A percentile compares a stretch with the other conserved stretches of the same genome.
These are phyloP conservation scores for Hsuehochloa calcarea DNA, from an alignment of 176 grass and related monocot genomes.

Conservation along the genomic window DNA sequence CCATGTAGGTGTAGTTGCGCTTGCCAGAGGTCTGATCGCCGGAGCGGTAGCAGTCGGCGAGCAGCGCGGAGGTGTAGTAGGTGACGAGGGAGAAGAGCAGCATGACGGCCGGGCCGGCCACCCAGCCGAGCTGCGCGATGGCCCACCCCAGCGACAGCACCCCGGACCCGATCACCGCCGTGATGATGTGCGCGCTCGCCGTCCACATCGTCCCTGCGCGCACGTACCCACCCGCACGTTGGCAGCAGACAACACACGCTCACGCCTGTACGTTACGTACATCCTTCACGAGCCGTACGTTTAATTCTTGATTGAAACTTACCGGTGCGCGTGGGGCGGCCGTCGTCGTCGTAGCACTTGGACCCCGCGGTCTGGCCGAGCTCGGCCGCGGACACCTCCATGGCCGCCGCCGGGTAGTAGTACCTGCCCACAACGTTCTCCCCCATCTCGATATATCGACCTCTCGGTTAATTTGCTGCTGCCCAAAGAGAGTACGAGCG, in stretches of 20 bases:
- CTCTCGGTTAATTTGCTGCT: neutral
- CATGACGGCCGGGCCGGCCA: constrained; percentile 86
- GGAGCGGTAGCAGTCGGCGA: constrained; percentile 91
- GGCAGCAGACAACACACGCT: constrained; percentile 46
- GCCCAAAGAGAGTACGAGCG: neutral
- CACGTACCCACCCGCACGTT: constrained; percentile 48
- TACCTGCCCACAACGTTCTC: constrained; percentile 39
- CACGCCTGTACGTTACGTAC: constrained; percentile 32
- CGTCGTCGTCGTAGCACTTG: constrained; percentile 89
- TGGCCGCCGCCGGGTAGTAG: constrained; percentile 33
- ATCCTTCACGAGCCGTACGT: neutral
- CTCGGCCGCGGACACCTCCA: constrained; percentile 50
- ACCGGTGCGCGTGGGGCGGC: constrained; percentile 75
- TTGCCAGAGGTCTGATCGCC: constrained; percentile 64
- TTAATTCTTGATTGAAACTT: neutral
- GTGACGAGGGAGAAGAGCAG: constrained; percentile 92
- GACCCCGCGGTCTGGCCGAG: constrained; percentile 47
- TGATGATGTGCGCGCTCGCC: constrained; percentile 92
- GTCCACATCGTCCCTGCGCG: constrained; percentile 81
- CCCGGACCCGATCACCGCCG: constrained; percentile 89
- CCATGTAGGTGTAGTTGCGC: constrained; percentile 99
- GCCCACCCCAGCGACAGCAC: constrained; percentile 91
- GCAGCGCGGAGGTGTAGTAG: constrained; percentile 85
- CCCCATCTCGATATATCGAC: constrained; percentile 44
- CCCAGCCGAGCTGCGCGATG: constrained; percentile 93